Evolutionary conservation across 78 protist genomes (phyloP), one percentile per base, ranked within the genome.

Genomic region (Protostelium mycophagum): DNA sequence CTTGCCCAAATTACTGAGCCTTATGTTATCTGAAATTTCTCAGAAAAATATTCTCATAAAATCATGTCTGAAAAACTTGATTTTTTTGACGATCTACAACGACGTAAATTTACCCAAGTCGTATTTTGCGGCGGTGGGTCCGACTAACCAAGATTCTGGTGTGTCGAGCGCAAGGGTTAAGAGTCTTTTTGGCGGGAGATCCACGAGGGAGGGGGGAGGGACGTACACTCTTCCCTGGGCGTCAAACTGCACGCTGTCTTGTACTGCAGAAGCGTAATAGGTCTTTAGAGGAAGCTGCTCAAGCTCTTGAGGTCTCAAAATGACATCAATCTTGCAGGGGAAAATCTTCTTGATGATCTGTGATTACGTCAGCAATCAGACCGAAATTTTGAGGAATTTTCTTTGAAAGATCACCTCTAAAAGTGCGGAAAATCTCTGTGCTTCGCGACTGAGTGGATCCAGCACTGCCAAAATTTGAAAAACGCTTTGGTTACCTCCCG

Each of bases 111-210:
- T 16, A 51, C 73, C 73, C 9, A 93, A 90, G 87, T 93, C 96
- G 36, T 93, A 88, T 37, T 89, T 88, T 28, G 93, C 93, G 37
- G 88, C 84, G 35, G 90, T 87, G 51, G 96, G 92, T 51, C 51
- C 83, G 29, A 91, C 91, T 28, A 93, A 38, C 96, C 96, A 93
- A 5, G 83, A 34, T 0, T 85, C 37, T 86, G 96, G 96, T 28
- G 83, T 63, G 63, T 93, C 96, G 38, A 93, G 38, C 25, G 93
- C 96, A 0, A 93, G 38, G 37, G 96, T 91, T 0, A 93, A 36
- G 23, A 93, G 92, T 38, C 93, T 85, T 5, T 34, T 36, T 36
- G 87, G 91, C 28, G 96, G 96, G 1, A 93, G 63, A 29, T 86
- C 63, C 9, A 85, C 83, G 9, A 91, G 28, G 34, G 1, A 5